Conservation (phyloP, 176 grass and related monocot species). For the Puya raimondii region DNA sequence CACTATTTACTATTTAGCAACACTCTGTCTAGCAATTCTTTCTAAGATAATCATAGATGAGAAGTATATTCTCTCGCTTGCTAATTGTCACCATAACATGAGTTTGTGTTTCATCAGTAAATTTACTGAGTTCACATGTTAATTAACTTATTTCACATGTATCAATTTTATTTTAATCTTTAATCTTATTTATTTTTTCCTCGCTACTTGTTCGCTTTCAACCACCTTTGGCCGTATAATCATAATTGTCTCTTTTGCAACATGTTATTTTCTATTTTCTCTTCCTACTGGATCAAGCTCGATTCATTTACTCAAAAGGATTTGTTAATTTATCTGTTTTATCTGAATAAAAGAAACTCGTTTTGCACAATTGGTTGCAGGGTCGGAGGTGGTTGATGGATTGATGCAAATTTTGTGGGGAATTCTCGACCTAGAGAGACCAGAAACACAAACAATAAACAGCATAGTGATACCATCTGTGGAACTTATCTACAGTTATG, state of each 20-base stretch:
- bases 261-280: neutral
- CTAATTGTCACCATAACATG: too few species aligned
- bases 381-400: constrained; percentile 72
- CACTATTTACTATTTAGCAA: too few species aligned
- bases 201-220: neutral
- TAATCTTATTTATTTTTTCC: neutral
- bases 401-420: constrained; percentile 96
- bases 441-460: constrained; percentile 94
- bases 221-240: neutral
- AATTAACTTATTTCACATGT: too few species aligned
- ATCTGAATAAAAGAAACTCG: neutral
- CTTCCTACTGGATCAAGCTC: neutral
- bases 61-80: too few species aligned
- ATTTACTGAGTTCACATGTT: too few species aligned
- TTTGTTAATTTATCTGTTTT: neutral
- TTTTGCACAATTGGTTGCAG: constrained; percentile 27
- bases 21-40: too few species aligned
- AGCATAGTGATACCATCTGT: constrained; percentile 87
- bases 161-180: neutral
- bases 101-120: too few species aligned
- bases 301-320: neutral
- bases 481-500: constrained; percentile 95
- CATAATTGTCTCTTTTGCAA: neutral
- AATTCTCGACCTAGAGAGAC: constrained; percentile 84
- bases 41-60: too few species aligned